Percentiles rank a stretch among this genome's conserved stretches.
Evolutionary conservation across 371 early-diverging fungal species (phyloP).

Genomic region (Rhizomucor miehei): DNA sequence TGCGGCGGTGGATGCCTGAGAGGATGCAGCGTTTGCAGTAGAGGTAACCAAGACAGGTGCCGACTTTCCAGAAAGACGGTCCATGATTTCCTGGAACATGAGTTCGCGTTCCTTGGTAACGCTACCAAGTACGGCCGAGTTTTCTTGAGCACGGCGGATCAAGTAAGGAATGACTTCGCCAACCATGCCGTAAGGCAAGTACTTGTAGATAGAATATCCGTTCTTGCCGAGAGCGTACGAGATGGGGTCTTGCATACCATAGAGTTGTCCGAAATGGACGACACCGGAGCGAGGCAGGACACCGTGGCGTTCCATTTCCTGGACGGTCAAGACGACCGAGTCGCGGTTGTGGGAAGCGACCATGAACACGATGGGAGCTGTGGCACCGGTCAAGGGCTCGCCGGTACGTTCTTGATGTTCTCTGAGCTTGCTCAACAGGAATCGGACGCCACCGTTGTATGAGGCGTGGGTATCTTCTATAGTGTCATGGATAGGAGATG

Average conservation of each 20-base stretch:
- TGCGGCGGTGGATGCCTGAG: background rate
- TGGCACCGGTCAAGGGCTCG: slow-evolving; percentile 26
- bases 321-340: slow-evolving; percentile 67
- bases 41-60: background rate
- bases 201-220: slow-evolving; percentile 86
- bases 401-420: slow-evolving; percentile 26
- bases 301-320: slow-evolving; percentile 61
- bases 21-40: background rate
- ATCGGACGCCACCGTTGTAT: slow-evolving; percentile 80
- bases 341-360: slow-evolving; percentile 93
- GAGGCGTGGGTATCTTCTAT: slow-evolving; percentile 81
- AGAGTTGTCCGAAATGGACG: slow-evolving; percentile 93
- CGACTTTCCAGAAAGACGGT: slow-evolving; percentile 20
- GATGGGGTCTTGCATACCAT: slow-evolving; percentile 86
- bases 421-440: slow-evolving; percentile 60
- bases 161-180: slow-evolving; percentile 93
- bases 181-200: slow-evolving; percentile 85
- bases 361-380: slow-evolving; percentile 67
- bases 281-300: slow-evolving; percentile 56
- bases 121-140: slow-evolving; percentile 70
- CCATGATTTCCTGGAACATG: slow-evolving; percentile 54
- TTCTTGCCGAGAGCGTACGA: slow-evolving; percentile 73
- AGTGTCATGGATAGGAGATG: slow-evolving; percentile 82
- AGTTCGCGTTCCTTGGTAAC: slow-evolving; percentile 46
- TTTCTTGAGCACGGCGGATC: slow-evolving; percentile 94